Percentiles rank a stretch among this genome's conserved stretches.
Evolutionary conservation across 1,284 basidiomycete species (phyloP).

Genomic region (Chiua sp.): DNA sequence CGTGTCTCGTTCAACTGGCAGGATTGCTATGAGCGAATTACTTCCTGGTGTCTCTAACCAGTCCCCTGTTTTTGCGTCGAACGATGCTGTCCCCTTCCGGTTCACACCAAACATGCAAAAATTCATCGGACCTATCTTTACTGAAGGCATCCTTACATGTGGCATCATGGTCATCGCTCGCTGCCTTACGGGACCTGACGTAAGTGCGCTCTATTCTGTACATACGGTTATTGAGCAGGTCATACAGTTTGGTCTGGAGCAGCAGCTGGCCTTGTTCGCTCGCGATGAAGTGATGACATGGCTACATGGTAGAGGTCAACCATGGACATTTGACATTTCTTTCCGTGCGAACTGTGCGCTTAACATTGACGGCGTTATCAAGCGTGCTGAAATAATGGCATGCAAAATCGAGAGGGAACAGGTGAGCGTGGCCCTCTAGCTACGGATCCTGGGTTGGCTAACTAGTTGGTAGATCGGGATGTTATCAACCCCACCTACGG

Average conservation of each 20-base stretch:
- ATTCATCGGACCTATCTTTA: conserved; percentile 89
- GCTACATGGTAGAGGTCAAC: conserved; percentile 58
- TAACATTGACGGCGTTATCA: conserved; percentile 85
- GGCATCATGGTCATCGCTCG: conserved; percentile 92
- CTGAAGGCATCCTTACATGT: conserved; percentile 89
- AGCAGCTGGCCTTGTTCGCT: conserved; percentile 89
- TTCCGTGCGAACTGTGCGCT: conserved; percentile 74
- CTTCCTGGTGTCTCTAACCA: conserved; percentile 69
- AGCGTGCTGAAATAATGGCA: conserved; percentile 84
- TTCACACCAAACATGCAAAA: conserved; percentile 97
- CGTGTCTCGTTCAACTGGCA: conserved; percentile 87
- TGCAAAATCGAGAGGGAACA: conserved; percentile 86
- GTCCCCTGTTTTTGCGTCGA: conserved; percentile 75
- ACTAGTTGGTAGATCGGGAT: conserved; percentile 36
- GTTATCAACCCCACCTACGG: conserved; percentile 44
- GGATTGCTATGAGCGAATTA: conserved; percentile 91
- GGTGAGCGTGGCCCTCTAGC: conserved; percentile 46
- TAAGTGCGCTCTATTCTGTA: conserved; percentile 44
- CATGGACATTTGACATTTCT: conserved; percentile 59
- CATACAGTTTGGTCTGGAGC: conserved; percentile 82
- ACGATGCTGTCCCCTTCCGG: conserved; percentile 95
- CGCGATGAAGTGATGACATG: conserved; percentile 92
- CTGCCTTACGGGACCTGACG: conserved; percentile 92
- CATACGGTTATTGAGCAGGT: conserved; percentile 3
- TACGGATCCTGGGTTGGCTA: conserved; percentile 25